Percentiles rank a stretch among this genome's conserved stretches.
Conservation (phyloP, 768 basidiomycete species). For the Suillus americanus region DNA sequence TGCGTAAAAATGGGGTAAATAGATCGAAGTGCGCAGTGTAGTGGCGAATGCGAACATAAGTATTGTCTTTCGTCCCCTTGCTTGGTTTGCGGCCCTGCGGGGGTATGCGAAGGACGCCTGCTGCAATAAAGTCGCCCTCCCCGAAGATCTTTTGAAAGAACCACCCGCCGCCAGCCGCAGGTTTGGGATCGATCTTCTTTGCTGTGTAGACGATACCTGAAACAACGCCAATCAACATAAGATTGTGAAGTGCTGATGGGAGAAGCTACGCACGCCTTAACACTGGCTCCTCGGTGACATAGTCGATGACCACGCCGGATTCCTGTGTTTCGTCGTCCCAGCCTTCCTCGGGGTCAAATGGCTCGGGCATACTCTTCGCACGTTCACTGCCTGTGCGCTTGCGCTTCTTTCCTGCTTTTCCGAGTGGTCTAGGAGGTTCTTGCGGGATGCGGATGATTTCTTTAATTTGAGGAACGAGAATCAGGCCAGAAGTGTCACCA, state of each 20-base stretch:
- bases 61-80: constrained; percentile 91
- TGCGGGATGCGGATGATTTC: constrained; percentile 60
- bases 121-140: constrained; percentile 88
- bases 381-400: constrained; percentile 30
- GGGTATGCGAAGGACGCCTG: constrained; percentile 84
- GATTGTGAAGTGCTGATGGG: not conserved
- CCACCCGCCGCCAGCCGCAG: constrained; percentile 68
- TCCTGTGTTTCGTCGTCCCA: constrained; percentile 83
- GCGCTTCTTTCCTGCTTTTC: constrained; percentile 35
- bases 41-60: constrained; percentile 61
- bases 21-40: not conserved
- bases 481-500: constrained; percentile 47
- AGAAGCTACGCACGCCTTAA: constrained; percentile 60
- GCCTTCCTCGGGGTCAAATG: constrained; percentile 63
- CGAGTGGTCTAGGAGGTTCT: constrained; percentile 48
- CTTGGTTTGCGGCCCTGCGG: constrained; percentile 78
- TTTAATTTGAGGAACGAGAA: constrained; percentile 65
- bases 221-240: constrained; percentile 7
- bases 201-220: constrained; percentile 80
- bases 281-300: constrained; percentile 56
- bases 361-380: constrained; percentile 34
- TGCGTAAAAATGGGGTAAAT: constrained; percentile 23
- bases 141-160: constrained; percentile 89
- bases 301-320: constrained; percentile 69
- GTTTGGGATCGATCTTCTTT: constrained; percentile 60